A percentile compares a stretch with the other conserved stretches of the same genome.
Conservation (phyloP, 805 yeast species). For the Sugiyamaella boreocaroliniensis region DNA sequence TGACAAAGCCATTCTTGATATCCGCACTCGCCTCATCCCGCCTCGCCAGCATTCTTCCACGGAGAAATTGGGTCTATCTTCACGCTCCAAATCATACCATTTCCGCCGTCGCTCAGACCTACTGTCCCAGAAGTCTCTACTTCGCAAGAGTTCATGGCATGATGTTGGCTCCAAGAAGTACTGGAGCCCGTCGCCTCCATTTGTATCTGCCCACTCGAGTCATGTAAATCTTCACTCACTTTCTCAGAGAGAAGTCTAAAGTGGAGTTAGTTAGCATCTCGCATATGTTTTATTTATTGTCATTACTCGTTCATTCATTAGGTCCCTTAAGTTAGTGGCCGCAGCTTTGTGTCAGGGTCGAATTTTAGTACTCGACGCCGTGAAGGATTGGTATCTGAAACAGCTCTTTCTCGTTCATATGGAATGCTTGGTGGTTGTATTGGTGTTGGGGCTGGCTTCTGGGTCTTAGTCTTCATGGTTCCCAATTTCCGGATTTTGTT, state of each 20-base stretch:
- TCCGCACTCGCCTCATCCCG: constrained; percentile 36
- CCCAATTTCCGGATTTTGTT: background rate
- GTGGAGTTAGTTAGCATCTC: background rate
- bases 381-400: background rate
- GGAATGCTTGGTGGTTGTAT: background rate
- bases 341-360: background rate
- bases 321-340: background rate
- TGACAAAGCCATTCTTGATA: constrained; percentile 65
- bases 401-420: background rate
- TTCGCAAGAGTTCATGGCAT: constrained; percentile 9
- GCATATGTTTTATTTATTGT: background rate
- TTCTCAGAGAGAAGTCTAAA: background rate
- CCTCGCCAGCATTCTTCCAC: constrained; percentile 8
- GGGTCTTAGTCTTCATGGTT: background rate
- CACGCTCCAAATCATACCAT: constrained; percentile 6
- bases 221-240: constrained; percentile 11
- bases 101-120: constrained; percentile 14
- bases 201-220: constrained; percentile 11
- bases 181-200: constrained; percentile 14
- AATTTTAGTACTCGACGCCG: background rate
- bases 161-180: constrained; percentile 8
- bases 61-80: background rate
- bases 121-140: constrained; percentile 2
- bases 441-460: background rate
- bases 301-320: background rate